Evolutionary conservation across 225 moss, liverwort and hornwort genomes (phyloP).

Genomic region (Pleurozium schreberi): DNA sequence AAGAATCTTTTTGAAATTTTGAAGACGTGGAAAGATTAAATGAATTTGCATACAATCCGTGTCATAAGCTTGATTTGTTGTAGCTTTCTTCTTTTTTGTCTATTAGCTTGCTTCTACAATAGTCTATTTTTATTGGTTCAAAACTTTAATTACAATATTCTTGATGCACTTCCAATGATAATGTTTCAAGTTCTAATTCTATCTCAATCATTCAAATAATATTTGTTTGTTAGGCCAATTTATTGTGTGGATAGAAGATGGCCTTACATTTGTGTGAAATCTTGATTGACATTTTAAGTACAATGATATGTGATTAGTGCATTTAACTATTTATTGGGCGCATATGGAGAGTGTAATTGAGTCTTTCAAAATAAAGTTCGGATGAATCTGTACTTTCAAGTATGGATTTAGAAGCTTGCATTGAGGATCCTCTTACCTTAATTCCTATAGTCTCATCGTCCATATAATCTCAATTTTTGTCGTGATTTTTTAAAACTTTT

Average conservation of each 20-base stretch:
- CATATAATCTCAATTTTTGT: not conserved
- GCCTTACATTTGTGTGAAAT: not conserved
- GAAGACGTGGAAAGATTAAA: not conserved
- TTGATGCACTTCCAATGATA: not conserved
- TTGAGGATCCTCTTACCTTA: not conserved
- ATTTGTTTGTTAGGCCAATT: not conserved
- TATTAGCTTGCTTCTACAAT: not conserved
- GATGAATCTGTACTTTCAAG: not conserved
- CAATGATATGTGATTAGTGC: not conserved
- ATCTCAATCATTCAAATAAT: not conserved
- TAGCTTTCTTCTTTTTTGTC: not conserved
- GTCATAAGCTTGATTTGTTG: not conserved
- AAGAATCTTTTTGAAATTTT: not conserved
- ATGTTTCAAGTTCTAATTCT: too few species aligned
- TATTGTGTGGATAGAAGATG: not conserved
- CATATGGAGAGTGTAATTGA: too few species aligned
- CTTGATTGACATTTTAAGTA: not conserved
- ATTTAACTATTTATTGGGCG: not conserved
- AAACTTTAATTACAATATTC: not conserved
- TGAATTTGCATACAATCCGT: not conserved
- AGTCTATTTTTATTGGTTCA: not conserved
- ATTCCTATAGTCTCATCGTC: not conserved
- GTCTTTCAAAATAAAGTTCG: not conserved
- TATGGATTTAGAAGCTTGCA: not conserved
- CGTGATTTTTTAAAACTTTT: too few species aligned